Percentiles rank a stretch among this genome's conserved stretches.
These are phyloP conservation scores for Bodo saltans DNA, from an alignment of 78 protist species.

Conservation along the genomic window DNA sequence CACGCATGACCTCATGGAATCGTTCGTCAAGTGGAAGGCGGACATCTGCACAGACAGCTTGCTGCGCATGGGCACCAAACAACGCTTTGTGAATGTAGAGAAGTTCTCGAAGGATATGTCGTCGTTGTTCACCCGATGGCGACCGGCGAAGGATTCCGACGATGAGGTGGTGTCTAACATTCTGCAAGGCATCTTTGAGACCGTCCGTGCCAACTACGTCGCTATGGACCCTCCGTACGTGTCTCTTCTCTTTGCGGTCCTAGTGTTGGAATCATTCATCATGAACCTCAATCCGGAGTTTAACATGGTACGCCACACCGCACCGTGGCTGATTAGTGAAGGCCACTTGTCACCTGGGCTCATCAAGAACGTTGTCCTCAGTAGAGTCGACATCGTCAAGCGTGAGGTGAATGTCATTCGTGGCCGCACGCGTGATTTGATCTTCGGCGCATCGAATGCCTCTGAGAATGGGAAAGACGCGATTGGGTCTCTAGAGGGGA, in stretches of 20 bases:
- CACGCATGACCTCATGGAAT: neutral
- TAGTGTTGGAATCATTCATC: conserved; percentile 9
- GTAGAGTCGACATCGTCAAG: neutral
- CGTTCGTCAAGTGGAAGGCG: conserved; percentile 12
- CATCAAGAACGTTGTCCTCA: neutral
- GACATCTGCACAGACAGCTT: neutral
- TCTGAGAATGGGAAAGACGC: too few relatives aligned
- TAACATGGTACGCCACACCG: neutral
- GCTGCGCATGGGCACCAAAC: conserved; percentile 1
- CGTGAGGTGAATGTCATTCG: too few relatives aligned
- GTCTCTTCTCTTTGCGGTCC: conserved; percentile 9
- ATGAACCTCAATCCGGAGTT: conserved; percentile 4
- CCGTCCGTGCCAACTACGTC: neutral
- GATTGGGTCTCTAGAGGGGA: too few relatives aligned
- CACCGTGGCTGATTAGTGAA: conserved; percentile 5
- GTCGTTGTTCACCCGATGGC: neutral
- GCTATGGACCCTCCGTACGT: conserved; percentile 5
- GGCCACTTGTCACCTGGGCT: neutral
- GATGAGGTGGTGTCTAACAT: neutral
- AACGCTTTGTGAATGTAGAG: neutral
- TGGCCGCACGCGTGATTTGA: too few relatives aligned
- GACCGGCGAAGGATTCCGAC: neutral
- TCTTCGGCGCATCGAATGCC: too few relatives aligned
- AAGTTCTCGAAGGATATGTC: neutral
- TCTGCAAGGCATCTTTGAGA: conserved; percentile 5